These are phyloP conservation scores for Besnoitia besnoiti DNA, from an alignment of 169 alveolate species.

Conservation along the genomic window DNA sequence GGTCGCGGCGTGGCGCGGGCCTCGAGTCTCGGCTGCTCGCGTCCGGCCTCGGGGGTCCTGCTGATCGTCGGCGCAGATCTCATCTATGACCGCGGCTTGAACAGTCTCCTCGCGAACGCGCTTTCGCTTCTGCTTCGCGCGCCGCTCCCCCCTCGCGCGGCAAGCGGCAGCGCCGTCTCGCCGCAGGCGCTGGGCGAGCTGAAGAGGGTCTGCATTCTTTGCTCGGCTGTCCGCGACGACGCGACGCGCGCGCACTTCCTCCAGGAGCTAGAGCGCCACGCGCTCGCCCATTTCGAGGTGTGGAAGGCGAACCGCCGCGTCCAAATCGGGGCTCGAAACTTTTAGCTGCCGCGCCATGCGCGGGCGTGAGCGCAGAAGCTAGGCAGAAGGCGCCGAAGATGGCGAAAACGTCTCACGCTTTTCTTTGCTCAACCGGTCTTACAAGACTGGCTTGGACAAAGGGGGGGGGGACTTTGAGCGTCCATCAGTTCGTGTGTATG, in stretches of 20 bases:
- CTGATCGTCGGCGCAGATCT: slow-evolving; percentile 27
- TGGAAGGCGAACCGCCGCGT: not conserved
- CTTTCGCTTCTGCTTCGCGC: not conserved
- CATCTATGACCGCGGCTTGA: slow-evolving; percentile 2
- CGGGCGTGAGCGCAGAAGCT: not conserved
- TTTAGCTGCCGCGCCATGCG: too few relatives aligned
- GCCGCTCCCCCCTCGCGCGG: too few relatives aligned
- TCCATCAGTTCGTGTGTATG: too few relatives aligned
- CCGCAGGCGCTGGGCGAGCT: too few relatives aligned
- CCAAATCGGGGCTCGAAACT: too few relatives aligned
- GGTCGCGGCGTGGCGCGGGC: too few relatives aligned
- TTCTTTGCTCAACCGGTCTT: too few relatives aligned
- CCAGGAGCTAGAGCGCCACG: not conserved
- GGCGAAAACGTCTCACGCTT: too few relatives aligned
- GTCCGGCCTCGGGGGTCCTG: not conserved
- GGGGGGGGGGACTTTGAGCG: too few relatives aligned
- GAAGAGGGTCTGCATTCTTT: slow-evolving; percentile 8
- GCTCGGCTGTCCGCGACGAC: slow-evolving; percentile 16
- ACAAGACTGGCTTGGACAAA: too few relatives aligned
- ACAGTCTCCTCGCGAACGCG: slow-evolving; percentile 13
- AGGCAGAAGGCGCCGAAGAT: not conserved
- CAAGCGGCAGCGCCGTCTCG: too few relatives aligned
- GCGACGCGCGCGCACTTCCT: slow-evolving; percentile 37
- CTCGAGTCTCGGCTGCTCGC: too few relatives aligned
- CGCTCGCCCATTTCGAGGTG: slow-evolving; percentile 7